Evolutionary conservation across 2,329 filamentous ascomycete genomes (phyloP).

Genomic region (Microsporum canis): DNA sequence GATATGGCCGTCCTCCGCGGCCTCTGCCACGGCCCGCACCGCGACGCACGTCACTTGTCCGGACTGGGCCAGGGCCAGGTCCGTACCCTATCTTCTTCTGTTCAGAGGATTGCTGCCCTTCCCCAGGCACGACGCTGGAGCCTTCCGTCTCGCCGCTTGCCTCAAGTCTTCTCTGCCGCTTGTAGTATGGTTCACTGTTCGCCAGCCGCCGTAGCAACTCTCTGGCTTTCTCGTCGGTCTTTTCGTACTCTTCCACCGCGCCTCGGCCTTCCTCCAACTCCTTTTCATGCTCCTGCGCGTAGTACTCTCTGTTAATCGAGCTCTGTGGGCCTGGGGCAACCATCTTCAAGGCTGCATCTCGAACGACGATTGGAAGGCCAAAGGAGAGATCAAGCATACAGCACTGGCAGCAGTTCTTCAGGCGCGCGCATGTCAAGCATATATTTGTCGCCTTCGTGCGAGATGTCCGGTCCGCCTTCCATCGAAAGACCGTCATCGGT

Average conservation of each 20-base stretch:
- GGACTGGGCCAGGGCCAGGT: slow-evolving; percentile 63
- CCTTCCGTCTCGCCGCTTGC: slow-evolving; percentile 35
- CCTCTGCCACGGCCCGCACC: slow-evolving; percentile 38
- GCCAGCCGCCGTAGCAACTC: slow-evolving; percentile 77
- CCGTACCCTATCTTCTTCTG: slow-evolving; percentile 31
- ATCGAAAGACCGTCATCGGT: slow-evolving; percentile 90
- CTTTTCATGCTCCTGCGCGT: slow-evolving; percentile 92
- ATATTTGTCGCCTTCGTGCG: slow-evolving; percentile 91
- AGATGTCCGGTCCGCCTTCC: slow-evolving; percentile 83
- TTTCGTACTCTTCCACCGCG: slow-evolving; percentile 80
- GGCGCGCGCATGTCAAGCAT: slow-evolving; percentile 86
- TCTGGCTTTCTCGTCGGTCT: slow-evolving; percentile 91
- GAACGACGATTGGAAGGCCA: slow-evolving; percentile 83
- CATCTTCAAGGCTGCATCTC: slow-evolving; percentile 96
- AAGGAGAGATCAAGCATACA: slow-evolving; percentile 98
- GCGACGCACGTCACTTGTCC: slow-evolving; percentile 52
- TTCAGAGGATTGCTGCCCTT: slow-evolving; percentile 34
- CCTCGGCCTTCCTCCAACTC: slow-evolving; percentile 86
- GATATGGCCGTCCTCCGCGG: slow-evolving; percentile 49
- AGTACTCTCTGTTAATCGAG: slow-evolving; percentile 92
- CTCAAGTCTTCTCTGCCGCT: slow-evolving; percentile 69
- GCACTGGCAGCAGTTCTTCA: slow-evolving; percentile 98
- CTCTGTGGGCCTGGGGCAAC: slow-evolving; percentile 86
- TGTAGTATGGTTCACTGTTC: slow-evolving; percentile 88
- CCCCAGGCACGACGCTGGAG: slow-evolving; percentile 22